Conservation (phyloP, 768 basidiomycete genomes). For the Suillus lakei region DNA sequence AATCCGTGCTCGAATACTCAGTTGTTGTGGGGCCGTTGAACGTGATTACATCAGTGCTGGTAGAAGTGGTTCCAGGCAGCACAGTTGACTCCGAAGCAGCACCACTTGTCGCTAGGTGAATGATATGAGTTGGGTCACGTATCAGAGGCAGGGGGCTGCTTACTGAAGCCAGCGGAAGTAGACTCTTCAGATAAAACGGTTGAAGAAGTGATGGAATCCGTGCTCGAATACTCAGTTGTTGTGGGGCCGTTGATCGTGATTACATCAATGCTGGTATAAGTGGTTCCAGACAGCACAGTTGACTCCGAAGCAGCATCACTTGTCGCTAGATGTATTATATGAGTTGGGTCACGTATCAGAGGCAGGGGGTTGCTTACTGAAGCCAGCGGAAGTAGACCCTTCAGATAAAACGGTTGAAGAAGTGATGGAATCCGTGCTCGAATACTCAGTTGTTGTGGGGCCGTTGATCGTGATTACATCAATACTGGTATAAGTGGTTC, state of each 20-base stretch:
- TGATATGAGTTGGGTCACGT: neutral
- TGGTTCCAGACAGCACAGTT: neutral
- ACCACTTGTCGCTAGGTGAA: neutral
- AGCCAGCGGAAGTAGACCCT: constrained; percentile 1
- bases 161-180: neutral
- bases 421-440: neutral
- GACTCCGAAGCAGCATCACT: neutral
- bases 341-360: neutral
- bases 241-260: constrained; percentile 1
- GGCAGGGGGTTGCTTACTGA: constrained; percentile 4
- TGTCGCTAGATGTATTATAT: too few relatives aligned
- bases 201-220: neutral
- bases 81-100: neutral
- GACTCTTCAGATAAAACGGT: constrained; percentile 1
- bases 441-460: neutral
- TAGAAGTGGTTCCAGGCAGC: neutral
- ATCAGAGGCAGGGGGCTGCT: constrained; percentile 3
- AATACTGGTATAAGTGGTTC: neutral
- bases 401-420: constrained; percentile 5
- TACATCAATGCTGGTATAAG: neutral
- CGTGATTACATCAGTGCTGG: neutral
- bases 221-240: neutral
- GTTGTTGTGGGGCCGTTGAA: neutral
- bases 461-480: neutral
- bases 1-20: neutral